Evolutionary conservation across 2,329 filamentous ascomycete genomes (phyloP).

Genomic region (Lecanicillium sp.): DNA sequence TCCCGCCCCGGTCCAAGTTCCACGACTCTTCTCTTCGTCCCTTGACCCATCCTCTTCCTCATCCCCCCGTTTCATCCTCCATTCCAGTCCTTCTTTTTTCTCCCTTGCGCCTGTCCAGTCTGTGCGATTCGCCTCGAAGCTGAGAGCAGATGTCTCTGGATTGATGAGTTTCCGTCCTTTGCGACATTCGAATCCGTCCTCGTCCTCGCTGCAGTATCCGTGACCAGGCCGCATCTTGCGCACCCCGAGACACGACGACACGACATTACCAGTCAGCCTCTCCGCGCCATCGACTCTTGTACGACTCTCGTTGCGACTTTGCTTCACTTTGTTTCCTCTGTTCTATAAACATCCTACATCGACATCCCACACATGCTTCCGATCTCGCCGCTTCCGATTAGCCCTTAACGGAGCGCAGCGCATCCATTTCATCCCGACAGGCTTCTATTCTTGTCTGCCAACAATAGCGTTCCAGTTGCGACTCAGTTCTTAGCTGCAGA

Average conservation of each 20-base stretch:
- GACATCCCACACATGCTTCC: conserved; percentile 1
- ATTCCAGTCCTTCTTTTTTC: conserved; percentile 27
- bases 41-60: conserved; percentile 17
- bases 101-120: conserved; percentile 19
- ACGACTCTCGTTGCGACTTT: not conserved
- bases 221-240: too few relatives aligned
- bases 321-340: not conserved
- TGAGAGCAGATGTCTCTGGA: conserved; percentile 8
- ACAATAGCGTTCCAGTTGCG: conserved; percentile 2
- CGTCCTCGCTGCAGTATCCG: too few relatives aligned
- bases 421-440: too few relatives aligned
- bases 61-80: conserved; percentile 18
- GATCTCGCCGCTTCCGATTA: not conserved
- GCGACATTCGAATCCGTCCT: conserved; percentile 6
- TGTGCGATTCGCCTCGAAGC: conserved; percentile 10
- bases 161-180: too few relatives aligned
- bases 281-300: not conserved
- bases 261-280: not conserved
- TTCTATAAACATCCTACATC: not conserved
- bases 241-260: not conserved
- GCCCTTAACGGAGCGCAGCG: conserved; percentile 1
- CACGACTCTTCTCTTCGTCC: conserved; percentile 8
- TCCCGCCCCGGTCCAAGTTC: conserved; percentile 1
- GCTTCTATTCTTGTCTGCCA: conserved; percentile 2
- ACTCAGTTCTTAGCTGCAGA: conserved; percentile 6